These are phyloP conservation scores for Daedaleopsis sinensis DNA, from an alignment of 768 basidiomycete genomes.

Conservation along the genomic window DNA sequence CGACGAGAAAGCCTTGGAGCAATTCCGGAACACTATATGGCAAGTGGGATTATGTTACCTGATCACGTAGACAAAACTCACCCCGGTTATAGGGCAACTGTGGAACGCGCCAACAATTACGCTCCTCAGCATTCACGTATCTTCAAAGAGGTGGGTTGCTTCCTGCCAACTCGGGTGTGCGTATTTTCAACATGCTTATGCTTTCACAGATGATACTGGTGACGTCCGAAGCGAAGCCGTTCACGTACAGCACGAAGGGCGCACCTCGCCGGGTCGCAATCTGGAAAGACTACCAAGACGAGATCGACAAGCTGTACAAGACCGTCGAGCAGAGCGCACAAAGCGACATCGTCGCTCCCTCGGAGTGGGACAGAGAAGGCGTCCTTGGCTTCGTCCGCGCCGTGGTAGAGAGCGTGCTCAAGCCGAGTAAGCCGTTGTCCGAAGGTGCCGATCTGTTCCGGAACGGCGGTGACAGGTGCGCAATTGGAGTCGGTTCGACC, in stretches of 20 bases:
- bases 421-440: not conserved
- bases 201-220: conserved; percentile 17
- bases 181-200: not conserved
- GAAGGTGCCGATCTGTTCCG: conserved; percentile 27
- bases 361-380: conserved; percentile 11
- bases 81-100: conserved; percentile 38
- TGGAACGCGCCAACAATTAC: conserved; percentile 39
- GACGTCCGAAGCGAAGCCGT: conserved; percentile 14
- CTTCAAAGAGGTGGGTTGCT: conserved; percentile 24
- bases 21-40: conserved; percentile 41
- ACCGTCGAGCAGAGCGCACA: conserved; percentile 25
- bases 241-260: conserved; percentile 23
- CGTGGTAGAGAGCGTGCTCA: conserved; percentile 21
- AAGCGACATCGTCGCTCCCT: conserved; percentile 18
- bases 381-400: conserved; percentile 17
- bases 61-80: too few species aligned
- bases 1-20: conserved; percentile 31
- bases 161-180: not conserved
- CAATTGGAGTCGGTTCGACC: not conserved
- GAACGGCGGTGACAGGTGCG: conserved; percentile 28
- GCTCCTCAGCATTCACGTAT: conserved; percentile 45
- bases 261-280: conserved; percentile 30
- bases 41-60: conserved; percentile 10
- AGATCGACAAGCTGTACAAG: conserved; percentile 23
- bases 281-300: conserved; percentile 21